Evolutionary conservation across 176 grass and related monocot species (phyloP), one percentile per base, ranked within the genome.

Genomic region (Musa schizocarpa): DNA sequence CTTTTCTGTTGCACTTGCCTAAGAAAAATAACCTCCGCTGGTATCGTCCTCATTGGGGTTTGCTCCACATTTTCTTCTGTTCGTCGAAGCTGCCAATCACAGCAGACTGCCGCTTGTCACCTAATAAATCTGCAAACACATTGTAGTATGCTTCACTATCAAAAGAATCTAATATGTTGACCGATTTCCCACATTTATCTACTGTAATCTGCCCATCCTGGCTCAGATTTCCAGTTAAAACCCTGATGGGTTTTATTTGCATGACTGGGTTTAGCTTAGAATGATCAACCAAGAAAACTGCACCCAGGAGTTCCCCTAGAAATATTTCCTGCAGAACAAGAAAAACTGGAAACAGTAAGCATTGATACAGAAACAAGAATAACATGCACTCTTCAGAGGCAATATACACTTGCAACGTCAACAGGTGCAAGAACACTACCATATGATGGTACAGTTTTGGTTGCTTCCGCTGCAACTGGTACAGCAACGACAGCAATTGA

Each of bases 261-360:
- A 78, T 72, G n/a, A 26, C 75, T 26, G 87, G 4, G 57, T 87
- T 80, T 48, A 89, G 13, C 1, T 87, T 53, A 20, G 70, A 54
- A 77, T 74, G 68, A 71, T 80, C 57, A 19, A 82, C 82, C 84
- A 92, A 84, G 79, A 84, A 83, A 84, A 87, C 82, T 17, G 86
- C 86, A 65, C 90, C 90, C 57, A 92, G 77, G 76, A 92, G 22
- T 87, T 92, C 90, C 56, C 84, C 84, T 27, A 89, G 19, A 87
- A 92, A 89, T 69, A 85, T 82, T 24, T 92, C 84, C 90, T 92
- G 69, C 52, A 70, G 4, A 69, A 69, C 23, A 3, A 55, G 52
- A 54, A 29, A 13, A 56, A 56, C 50, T n/a, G 1, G 1, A 8
- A n/a, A n/a, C 16, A 72, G 11, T 13, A 54, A 72, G 34, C 10